Percentiles rank a stretch among this genome's conserved stretches.
phyloP scores from a whole-genome alignment of 164 flowering plant species.

The Malania oleifera region DNA sequence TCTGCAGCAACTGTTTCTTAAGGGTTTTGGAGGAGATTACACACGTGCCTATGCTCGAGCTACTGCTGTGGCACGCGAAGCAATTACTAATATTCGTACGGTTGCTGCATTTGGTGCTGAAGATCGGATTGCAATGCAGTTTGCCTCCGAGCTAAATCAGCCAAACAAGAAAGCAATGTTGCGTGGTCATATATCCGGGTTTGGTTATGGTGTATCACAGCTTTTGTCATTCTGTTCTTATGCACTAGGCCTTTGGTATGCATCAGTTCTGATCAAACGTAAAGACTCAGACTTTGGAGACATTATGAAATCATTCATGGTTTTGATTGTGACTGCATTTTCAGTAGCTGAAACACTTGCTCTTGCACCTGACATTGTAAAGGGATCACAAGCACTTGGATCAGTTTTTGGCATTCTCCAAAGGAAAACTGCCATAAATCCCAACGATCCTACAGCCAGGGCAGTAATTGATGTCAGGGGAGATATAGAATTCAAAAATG shows the following conservation, averaged over 20 bases:
- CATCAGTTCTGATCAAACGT: conserved; percentile 45
- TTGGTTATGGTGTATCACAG: conserved; percentile 62
- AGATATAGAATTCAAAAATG: conserved; percentile 53
- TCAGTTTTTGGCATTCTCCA: conserved; percentile 56
- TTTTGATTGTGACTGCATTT: conserved; percentile 54
- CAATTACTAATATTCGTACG: conserved; percentile 62
- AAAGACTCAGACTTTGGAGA: conserved; percentile 52
- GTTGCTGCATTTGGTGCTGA: conserved; percentile 77
- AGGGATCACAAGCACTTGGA: conserved; percentile 61
- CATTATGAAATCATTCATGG: conserved; percentile 64
- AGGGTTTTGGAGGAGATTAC: conserved; percentile 75
- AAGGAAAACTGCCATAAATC: conserved; percentile 46
- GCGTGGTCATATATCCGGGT: conserved; percentile 71
- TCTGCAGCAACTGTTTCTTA: conserved; percentile 69
- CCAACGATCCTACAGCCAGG: conserved; percentile 35
- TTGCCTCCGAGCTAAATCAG: conserved; percentile 34
- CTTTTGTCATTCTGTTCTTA: conserved; percentile 58
- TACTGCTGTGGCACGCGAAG: conserved; percentile 67
- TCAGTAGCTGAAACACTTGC: conserved; percentile 73
- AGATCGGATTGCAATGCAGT: conserved; percentile 39
- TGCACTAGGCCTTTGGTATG: conserved; percentile 78
- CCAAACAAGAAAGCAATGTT: conserved; percentile 48
- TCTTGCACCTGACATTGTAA: conserved; percentile 60
- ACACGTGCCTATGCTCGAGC: conserved; percentile 46
- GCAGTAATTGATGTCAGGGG: conserved; percentile 42